Evolutionary conservation across 2,329 filamentous ascomycete genomes (phyloP).

Genomic region (Colletotrichum sp.): DNA sequence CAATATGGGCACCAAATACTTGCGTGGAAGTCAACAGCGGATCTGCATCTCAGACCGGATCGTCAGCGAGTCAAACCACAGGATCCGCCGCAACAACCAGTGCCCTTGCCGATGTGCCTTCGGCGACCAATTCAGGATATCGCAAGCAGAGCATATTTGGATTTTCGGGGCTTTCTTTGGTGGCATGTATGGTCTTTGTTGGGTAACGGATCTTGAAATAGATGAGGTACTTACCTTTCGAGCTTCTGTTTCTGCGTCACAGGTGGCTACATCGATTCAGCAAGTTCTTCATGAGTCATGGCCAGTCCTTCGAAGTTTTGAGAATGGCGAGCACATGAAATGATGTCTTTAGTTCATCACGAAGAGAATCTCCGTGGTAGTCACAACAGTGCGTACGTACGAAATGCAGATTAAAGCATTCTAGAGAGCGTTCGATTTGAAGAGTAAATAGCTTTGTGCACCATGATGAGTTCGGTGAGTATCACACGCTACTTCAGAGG

Average conservation of each 20-base stretch:
- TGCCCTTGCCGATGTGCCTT: background rate
- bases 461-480: accelerated
- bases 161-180: background rate
- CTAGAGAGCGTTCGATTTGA: background rate
- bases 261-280: background rate
- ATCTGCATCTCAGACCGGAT: background rate
- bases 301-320: too few species aligned
- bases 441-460: accelerated
- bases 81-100: background rate
- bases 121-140: background rate
- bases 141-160: background rate
- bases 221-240: background rate
- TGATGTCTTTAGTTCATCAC: accelerated
- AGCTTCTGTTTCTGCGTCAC: background rate
- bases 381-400: background rate
- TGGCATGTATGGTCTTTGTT: background rate
- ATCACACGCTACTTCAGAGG: background rate
- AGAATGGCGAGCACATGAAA: background rate
- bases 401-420: background rate
- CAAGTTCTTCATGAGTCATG: background rate
- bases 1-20: background rate
- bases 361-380: background rate
- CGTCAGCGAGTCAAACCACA: background rate
- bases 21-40: background rate
- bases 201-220: background rate